These are phyloP conservation scores for Guillardia theta DNA, from an alignment of 78 protist species.

Conservation along the genomic window DNA sequence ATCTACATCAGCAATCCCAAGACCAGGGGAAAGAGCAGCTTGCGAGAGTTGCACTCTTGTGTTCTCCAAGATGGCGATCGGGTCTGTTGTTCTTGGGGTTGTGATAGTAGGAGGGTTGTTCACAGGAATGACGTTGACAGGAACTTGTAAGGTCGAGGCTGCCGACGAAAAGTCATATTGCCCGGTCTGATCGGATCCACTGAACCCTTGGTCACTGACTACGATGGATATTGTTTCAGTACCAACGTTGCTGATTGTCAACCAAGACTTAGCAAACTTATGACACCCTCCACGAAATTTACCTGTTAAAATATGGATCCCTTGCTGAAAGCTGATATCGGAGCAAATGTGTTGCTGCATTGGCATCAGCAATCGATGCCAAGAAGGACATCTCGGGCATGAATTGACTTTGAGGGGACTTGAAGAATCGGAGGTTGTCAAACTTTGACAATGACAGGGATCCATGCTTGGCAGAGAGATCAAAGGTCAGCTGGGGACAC, in stretches of 20 bases:
- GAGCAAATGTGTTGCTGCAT: background rate
- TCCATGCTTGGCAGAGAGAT: no score
- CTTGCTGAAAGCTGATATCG: background rate
- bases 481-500: no score
- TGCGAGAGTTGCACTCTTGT: background rate
- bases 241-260: background rate
- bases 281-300: background rate
- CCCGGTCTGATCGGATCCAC: background rate
- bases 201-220: background rate
- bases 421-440: no score
- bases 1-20: background rate
- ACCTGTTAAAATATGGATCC: background rate
- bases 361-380: background rate
- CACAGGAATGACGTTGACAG: background rate
- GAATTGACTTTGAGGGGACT: no score
- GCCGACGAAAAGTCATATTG: background rate
- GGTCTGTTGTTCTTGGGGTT: background rate
- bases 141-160: background rate
- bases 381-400: background rate
- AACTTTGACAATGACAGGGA: no score
- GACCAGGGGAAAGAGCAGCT: background rate
- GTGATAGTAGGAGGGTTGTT: background rate
- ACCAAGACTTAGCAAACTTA: background rate
- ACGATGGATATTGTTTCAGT: background rate
- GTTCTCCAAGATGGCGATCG: background rate